phyloP scores from a whole-genome alignment of 345 rosid genomes.

The Sapria himalayana region DNA sequence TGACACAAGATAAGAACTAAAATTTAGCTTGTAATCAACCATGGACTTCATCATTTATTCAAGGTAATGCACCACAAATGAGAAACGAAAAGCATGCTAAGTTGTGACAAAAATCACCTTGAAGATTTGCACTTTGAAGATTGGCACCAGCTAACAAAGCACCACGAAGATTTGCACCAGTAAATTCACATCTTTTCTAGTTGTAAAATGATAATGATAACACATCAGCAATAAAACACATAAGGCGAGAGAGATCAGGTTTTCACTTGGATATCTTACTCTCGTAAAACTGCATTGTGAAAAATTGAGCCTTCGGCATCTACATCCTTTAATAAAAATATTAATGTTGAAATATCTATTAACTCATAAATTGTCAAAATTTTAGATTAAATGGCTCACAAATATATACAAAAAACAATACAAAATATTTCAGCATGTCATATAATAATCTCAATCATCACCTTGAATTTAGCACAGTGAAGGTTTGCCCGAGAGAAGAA shows the following conservation, averaged over 20 bases:
- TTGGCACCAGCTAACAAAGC: conserved; percentile 67
- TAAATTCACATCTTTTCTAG: conserved; percentile 85
- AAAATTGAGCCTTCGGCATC: conserved; percentile 68
- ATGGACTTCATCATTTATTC: too few relatives aligned
- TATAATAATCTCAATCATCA: conserved; percentile 10
- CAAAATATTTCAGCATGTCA: background rate
- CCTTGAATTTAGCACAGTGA: conserved; percentile 71
- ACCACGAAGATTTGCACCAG: conserved; percentile 71
- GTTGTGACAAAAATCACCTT: conserved; percentile 32
- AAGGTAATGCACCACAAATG: too few relatives aligned
- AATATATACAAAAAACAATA: too few relatives aligned
- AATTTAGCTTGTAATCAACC: too few relatives aligned
- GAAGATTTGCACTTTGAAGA: conserved; percentile 93
- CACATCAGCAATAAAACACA: background rate
- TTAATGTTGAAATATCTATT: background rate
- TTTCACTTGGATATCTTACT: conserved; percentile 29
- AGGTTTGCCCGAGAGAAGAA: conserved; percentile 88
- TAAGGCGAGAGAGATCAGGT: background rate
- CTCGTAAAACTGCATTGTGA: conserved; percentile 81
- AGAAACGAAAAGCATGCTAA: too few relatives aligned
- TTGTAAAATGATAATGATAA: conserved; percentile 14
- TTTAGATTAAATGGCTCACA: background rate
- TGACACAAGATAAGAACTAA: too few relatives aligned
- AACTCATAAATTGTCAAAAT: background rate
- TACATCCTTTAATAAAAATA: conserved; percentile 30